Evolutionary conservation across 2,329 filamentous ascomycete genomes (phyloP).

Genomic region (Aspergillus oerlinghausenensis): DNA sequence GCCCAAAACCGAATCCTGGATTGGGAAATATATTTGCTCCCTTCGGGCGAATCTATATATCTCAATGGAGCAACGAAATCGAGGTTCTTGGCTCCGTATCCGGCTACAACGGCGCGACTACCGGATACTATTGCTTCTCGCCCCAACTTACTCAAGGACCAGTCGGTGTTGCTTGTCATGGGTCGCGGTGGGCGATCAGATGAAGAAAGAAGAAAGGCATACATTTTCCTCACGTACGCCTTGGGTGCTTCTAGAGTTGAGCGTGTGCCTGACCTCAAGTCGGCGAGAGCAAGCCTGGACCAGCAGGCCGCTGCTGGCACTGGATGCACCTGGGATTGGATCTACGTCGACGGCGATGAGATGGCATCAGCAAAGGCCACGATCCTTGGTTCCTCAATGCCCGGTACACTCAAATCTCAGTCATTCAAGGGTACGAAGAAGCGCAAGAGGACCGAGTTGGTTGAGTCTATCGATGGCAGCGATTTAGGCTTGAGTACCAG

Average conservation of each 20-base stretch:
- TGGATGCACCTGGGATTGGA: conserved; percentile 60
- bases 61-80: conserved; percentile 75
- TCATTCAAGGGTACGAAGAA: conserved; percentile 37
- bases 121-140: conserved; percentile 54
- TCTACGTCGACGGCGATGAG: conserved; percentile 68
- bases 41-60: conserved; percentile 73
- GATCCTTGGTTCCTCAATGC: conserved; percentile 15
- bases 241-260: conserved; percentile 66
- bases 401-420: conserved; percentile 24
- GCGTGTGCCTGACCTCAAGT: conserved; percentile 60
- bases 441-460: conserved; percentile 35
- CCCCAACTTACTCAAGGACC: conserved; percentile 59
- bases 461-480: conserved; percentile 22
- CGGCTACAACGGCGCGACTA: conserved; percentile 54
- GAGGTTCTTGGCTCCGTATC: conserved; percentile 60
- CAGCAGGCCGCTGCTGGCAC: conserved; percentile 45
- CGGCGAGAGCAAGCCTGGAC: conserved; percentile 58
- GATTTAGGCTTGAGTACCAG: conserved; percentile 40
- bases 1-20: conserved; percentile 58
- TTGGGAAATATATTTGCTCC: conserved; percentile 78
- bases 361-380: conserved; percentile 52
- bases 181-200: conserved; percentile 55
- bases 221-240: conserved; percentile 74
- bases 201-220: conserved; percentile 64
- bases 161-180: conserved; percentile 69